phyloP scores from a whole-genome alignment of 1,139 yeast species.

The Suhomyces kunorum region DNA sequence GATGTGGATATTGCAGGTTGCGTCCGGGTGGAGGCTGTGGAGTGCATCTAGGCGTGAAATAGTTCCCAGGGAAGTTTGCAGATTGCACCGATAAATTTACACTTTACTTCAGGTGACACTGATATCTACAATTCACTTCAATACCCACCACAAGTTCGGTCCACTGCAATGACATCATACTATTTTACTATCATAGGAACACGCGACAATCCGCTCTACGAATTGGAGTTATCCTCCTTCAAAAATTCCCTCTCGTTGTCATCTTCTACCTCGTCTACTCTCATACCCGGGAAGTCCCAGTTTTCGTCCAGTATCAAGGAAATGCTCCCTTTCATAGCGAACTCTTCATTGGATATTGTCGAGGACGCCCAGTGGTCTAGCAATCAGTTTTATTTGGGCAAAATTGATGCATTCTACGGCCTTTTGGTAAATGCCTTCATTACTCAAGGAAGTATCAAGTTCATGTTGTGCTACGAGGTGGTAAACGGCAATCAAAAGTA shows the following conservation, averaged over 20 bases:
- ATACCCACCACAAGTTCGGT: background rate
- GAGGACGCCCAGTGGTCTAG: constrained; percentile 87
- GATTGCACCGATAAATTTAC: background rate
- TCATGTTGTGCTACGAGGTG: constrained; percentile 73
- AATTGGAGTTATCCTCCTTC: constrained; percentile 80
- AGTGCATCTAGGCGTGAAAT: too few relatives aligned
- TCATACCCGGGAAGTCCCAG: constrained; percentile 59
- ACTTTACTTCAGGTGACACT: background rate
- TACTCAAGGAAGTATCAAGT: constrained; percentile 85
- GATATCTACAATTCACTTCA: background rate
- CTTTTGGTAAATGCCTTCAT: constrained; percentile 77
- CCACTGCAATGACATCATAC: constrained; percentile 52
- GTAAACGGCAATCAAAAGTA: constrained; percentile 22
- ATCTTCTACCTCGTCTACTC: constrained; percentile 4
- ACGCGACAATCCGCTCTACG: constrained; percentile 82
- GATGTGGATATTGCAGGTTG: background rate
- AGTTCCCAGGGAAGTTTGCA: too few relatives aligned
- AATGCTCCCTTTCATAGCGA: constrained; percentile 82
- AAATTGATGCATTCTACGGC: constrained; percentile 84
- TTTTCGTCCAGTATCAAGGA: constrained; percentile 75
- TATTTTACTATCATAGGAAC: constrained; percentile 89
- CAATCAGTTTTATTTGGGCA: constrained; percentile 65
- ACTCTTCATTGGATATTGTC: constrained; percentile 83
- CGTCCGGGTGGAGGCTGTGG: background rate
- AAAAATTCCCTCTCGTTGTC: constrained; percentile 28